Percentiles rank a stretch among this genome's conserved stretches.
These are phyloP conservation scores for Xylaria cubensis DNA, from an alignment of 495 filamentous ascomycete genomes.

Conservation along the genomic window DNA sequence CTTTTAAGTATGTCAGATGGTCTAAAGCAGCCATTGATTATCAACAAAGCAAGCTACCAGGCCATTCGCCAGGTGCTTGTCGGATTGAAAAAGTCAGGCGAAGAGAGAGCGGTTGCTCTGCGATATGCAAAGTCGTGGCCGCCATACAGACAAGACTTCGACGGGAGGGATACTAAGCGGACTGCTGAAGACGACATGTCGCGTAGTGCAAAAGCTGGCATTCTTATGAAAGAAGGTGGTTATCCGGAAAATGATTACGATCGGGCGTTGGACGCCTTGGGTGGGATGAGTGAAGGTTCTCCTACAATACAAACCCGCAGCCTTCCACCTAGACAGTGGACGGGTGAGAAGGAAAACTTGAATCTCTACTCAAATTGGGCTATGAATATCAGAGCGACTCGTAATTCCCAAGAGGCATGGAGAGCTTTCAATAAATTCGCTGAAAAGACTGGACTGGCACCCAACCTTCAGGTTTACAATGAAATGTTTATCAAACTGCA, in stretches of 20 bases:
- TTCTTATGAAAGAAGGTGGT: slow-evolving; percentile 49
- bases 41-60: slow-evolving; percentile 45
- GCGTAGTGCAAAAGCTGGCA: slow-evolving; percentile 46
- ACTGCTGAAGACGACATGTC: slow-evolving; percentile 50
- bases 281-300: slow-evolving; percentile 40
- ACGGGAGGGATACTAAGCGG: slow-evolving; percentile 52
- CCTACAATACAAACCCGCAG: slow-evolving; percentile 53
- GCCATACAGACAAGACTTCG: slow-evolving; percentile 50
- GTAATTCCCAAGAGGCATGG: slow-evolving; percentile 56
- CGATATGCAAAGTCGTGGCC: slow-evolving; percentile 54
- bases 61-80: slow-evolving; percentile 49
- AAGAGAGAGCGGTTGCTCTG: slow-evolving; percentile 44
- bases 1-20: slow-evolving; percentile 47
- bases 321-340: slow-evolving; percentile 32
- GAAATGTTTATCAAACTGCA: slow-evolving; percentile 56
- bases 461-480: slow-evolving; percentile 45
- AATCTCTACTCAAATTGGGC: slow-evolving; percentile 47
- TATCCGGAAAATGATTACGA: slow-evolving; percentile 46
- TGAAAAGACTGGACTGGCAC: slow-evolving; percentile 31
- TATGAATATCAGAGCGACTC: slow-evolving; percentile 46
- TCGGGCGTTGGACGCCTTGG: slow-evolving; percentile 44
- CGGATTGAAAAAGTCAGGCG: slow-evolving; percentile 44
- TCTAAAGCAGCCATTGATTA: slow-evolving; percentile 43
- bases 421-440: slow-evolving; percentile 45
- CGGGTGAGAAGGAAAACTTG: slow-evolving; percentile 28